Conservation (phyloP, 768 basidiomycete genomes). For the Lentinula detonsa region DNA sequence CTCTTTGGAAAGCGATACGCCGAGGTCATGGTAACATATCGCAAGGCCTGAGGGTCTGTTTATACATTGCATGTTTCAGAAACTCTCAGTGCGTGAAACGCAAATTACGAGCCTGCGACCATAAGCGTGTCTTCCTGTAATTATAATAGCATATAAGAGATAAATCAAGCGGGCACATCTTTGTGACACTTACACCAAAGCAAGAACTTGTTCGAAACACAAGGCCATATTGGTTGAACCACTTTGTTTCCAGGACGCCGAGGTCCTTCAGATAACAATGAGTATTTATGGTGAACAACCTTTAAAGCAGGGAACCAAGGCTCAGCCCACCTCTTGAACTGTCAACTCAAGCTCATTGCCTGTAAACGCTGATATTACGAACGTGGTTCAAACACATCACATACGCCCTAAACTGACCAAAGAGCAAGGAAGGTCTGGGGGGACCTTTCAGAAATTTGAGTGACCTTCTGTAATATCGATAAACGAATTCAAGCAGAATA, state of each 20-base stretch:
- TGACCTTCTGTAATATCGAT: not conserved
- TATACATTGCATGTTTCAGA: conserved; percentile 7
- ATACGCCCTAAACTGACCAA: not conserved
- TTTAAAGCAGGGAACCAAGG: conserved; percentile 8
- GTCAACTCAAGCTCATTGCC: not conserved
- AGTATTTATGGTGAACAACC: not conserved
- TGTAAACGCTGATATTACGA: not conserved
- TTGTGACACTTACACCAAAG: conserved; percentile 6
- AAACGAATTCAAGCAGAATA: not conserved
- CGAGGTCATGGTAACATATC: conserved; percentile 17
- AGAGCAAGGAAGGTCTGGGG: not conserved
- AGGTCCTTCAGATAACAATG: conserved; percentile 8
- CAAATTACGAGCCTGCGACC: not conserved
- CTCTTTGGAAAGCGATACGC: conserved; percentile 20
- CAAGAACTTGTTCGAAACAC: conserved; percentile 14
- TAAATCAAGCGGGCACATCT: not conserved
- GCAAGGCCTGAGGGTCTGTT: conserved; percentile 15
- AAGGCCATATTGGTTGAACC: conserved; percentile 19
- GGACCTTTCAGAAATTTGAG: not conserved
- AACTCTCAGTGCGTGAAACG: not conserved
- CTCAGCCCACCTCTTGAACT: conserved; percentile 17
- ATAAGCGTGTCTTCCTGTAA: not conserved
- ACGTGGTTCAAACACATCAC: not conserved
- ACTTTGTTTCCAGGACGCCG: conserved; percentile 21
- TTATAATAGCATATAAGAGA: not conserved